phyloP scores from a whole-genome alignment of 148 eudicot genomes.

The Rhododendron henanense region DNA sequence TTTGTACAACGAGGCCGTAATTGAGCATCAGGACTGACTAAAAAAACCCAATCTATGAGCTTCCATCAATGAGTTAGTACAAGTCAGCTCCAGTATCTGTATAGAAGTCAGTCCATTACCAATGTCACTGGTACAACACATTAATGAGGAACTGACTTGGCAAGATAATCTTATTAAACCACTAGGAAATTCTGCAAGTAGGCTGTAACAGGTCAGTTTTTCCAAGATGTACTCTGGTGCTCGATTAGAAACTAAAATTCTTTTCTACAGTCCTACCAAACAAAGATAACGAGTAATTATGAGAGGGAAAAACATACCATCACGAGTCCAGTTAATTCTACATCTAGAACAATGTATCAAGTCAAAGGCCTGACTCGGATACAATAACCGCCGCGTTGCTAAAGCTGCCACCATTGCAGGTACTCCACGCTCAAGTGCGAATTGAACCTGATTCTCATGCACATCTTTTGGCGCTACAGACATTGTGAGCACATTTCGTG shows the following conservation, averaged over 20 bases:
- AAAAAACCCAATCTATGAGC: background rate
- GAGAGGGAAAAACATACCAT: constrained; percentile 35
- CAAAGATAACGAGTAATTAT: constrained; percentile 6
- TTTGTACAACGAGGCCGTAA: background rate
- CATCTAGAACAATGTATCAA: constrained; percentile 98
- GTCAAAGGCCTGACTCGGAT: constrained; percentile 96
- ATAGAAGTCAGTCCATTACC: background rate
- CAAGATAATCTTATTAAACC: background rate
- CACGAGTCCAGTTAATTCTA: constrained; percentile 97
- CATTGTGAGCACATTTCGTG: constrained; percentile 75
- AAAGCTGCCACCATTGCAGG: constrained; percentile 99
- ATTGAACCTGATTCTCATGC: constrained; percentile 69
- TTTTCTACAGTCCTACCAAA: background rate
- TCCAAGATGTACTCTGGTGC: background rate
- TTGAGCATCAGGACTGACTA: background rate
- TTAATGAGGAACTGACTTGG: background rate
- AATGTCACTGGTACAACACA: background rate
- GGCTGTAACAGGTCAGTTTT: background rate
- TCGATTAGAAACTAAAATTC: background rate
- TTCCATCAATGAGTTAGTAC: background rate
- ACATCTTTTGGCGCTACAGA: constrained; percentile 83
- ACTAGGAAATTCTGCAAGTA: background rate
- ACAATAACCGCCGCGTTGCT: constrained; percentile 68
- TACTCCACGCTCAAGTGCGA: constrained; percentile 98
- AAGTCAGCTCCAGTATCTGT: background rate